Base-by-base conservation (phyloP, 2,329 filamentous ascomycete genomes). In the Penicillium nordicum region DNA sequence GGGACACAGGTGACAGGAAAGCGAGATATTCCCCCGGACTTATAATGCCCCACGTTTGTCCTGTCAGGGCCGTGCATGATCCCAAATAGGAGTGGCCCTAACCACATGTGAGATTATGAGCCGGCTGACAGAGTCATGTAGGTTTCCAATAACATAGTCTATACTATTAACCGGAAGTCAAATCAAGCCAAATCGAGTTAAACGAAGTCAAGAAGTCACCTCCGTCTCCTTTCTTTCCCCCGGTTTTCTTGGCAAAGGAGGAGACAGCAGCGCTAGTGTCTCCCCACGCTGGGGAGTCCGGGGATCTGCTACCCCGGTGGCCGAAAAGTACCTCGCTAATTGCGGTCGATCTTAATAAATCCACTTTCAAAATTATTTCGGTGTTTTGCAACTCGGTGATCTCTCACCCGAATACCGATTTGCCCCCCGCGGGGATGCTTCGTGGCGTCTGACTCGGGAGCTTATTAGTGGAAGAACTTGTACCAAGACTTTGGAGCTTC, bases 321-420 rank as follows among this genome's bases (percentile, higher is more conserved):
- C 41, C 44, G 41, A 45, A 23, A 48, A 4, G 2, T 34, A 25
- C 14, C 30, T 45, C 7, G 18, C 38, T 38, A 18, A 45, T 25
- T 30, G 32, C 18, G 2, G 27, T 30, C 14, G 44, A 21, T 41
- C 27, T 11, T 10, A 9, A 10, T 18, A 14, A 44, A 38, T n/a
- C 12, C 11, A 12, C 16, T 25, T 25, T 32, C 6, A 11, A 42
- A 7, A 7, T 11, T 40, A 36, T 14, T 1, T 45, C 21, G 11
- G 9, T 21, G 21, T 1, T 34, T 11, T 38, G 18, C 2, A 29
- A 27, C 30, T 64, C 61, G 61, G 62, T 2, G 29, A 14, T 44
- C 29, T 23, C 48, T 67, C 47, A 12, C 57, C 66, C 66, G 64
- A 67, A 52, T 16, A 12, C n/a, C 41, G 16, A 21, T 60, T 63